These are phyloP conservation scores for Flaveria bidentis DNA, from an alignment of 129 eudicot species.

Conservation along the genomic window DNA sequence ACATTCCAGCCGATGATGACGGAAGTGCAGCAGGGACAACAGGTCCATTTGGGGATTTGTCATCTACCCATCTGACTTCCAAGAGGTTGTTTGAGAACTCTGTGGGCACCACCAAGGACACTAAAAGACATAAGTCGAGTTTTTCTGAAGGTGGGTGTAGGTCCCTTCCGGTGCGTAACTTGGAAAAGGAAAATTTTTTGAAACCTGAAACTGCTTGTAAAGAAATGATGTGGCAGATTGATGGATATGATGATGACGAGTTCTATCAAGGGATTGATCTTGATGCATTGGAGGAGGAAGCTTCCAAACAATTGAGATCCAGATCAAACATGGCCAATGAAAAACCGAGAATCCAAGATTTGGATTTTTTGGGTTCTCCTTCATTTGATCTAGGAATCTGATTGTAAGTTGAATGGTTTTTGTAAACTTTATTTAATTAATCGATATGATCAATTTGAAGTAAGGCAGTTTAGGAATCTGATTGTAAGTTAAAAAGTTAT, in stretches of 20 bases:
- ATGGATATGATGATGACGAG: slow-evolving; percentile 51
- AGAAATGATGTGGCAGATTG: slow-evolving; percentile 30
- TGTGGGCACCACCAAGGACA: slow-evolving; percentile 15
- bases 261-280: slow-evolving; percentile 75
- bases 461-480: no score
- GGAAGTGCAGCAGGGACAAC: slow-evolving; percentile 30
- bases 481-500: no score
- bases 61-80: slow-evolving; percentile 26
- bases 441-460: no score
- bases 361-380: slow-evolving; percentile 45
- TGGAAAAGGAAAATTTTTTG: slow-evolving; percentile 50
- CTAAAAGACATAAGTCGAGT: slow-evolving; percentile 59
- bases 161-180: slow-evolving; percentile 56
- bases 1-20: slow-evolving; percentile 36
- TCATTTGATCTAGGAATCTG: slow-evolving; percentile 84
- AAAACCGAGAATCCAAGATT: slow-evolving; percentile 29
- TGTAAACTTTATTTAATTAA: no score
- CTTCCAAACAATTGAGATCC: slow-evolving; percentile 49
- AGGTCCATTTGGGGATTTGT: slow-evolving; percentile 20
- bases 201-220: slow-evolving; percentile 32
- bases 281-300: slow-evolving; percentile 92
- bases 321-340: slow-evolving; percentile 36
- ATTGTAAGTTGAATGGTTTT: slow-evolving; percentile 13
- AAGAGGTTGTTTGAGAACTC: slow-evolving; percentile 27
- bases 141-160: slow-evolving; percentile 35